Base-by-base conservation (phyloP, 1,139 yeast species). In the Debaryomycetaceae sp. region DNA sequence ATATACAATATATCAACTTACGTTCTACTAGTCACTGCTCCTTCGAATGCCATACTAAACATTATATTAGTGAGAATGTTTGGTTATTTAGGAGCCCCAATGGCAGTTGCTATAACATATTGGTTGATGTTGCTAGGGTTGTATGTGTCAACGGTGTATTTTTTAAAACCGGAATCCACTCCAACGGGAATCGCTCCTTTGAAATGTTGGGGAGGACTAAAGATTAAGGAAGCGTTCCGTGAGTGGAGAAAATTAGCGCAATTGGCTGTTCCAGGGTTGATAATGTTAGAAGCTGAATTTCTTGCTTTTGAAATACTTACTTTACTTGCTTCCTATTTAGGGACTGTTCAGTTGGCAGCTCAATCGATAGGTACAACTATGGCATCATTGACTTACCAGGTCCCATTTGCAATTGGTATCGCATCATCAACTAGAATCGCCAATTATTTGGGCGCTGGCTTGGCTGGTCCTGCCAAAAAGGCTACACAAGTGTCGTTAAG, bases 401-500 rank as follows among this genome's bases (percentile, higher is more conserved):
- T 80, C 24, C 84, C 84, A 31, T 80, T 79, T 57, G 84, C 83
- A 6, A 76, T 80, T 42, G 81, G 83, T 4, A 80, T 80, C 54
- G 84, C 84, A 3, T 72, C 81, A 4, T 76, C 82, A 3, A 78
- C 84, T 3, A 68, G 84, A 54, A 76, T 80, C 48, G 84, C 84
- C 27, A 79, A 79, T 54, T 79, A 72, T 49, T 66, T 80, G 48
- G 84, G 84, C 22, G 83, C 84, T 9, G 79, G 76, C 6, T 59
- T 78, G 42, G 74, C 72, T 5, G 53, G 58, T 3, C 68, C 80
- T 11, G 83, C 84, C 6, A 63, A 63, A 45, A 66, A 58, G 5
- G 62, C 81, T 1, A 74, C 83, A 4, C 59, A 65, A 44, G 79
- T 78, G 35, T 68, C 80, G 1, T 60, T 78, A 40, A 45, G 61